Percentiles rank a stretch among this genome's conserved stretches.
Conservation (phyloP, 768 basidiomycete species). For the Porpolomopsis calyptriformis region DNA sequence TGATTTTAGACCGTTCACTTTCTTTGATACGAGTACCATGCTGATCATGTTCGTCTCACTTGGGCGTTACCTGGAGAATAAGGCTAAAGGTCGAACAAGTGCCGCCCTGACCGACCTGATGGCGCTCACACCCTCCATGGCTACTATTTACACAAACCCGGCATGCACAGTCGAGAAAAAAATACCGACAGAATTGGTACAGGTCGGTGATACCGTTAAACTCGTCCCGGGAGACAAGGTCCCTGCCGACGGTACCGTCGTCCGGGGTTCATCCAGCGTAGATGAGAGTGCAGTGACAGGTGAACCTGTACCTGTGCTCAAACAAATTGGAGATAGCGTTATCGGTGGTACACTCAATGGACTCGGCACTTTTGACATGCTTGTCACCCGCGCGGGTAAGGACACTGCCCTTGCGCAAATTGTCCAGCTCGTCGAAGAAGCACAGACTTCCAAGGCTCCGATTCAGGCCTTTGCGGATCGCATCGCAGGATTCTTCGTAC, state of each 20-base stretch:
- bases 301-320: constrained; percentile 81
- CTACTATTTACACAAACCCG: constrained; percentile 86
- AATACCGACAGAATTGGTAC: constrained; percentile 88
- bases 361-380: constrained; percentile 93
- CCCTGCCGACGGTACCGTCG: constrained; percentile 88
- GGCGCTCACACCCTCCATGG: constrained; percentile 90
- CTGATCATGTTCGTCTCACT: constrained; percentile 94
- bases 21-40: constrained; percentile 99
- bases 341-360: constrained; percentile 98
- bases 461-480: constrained; percentile 95
- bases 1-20: constrained; percentile 71
- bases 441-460: constrained; percentile 95
- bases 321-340: constrained; percentile 73
- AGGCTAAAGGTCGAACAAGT: constrained; percentile 93
- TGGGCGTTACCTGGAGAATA: constrained; percentile 91
- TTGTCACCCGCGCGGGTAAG: constrained; percentile 89
- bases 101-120: constrained; percentile 95
- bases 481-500: constrained; percentile 93
- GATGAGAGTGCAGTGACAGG: constrained; percentile 97
- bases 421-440: constrained; percentile 92
- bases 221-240: constrained; percentile 95
- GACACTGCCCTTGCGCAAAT: constrained; percentile 96
- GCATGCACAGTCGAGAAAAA: constrained; percentile 76
- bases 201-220: constrained; percentile 88
- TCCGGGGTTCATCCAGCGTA: constrained; percentile 75